Base-by-base conservation (phyloP, 306 rosid genomes). In the Medicago lupulina region DNA sequence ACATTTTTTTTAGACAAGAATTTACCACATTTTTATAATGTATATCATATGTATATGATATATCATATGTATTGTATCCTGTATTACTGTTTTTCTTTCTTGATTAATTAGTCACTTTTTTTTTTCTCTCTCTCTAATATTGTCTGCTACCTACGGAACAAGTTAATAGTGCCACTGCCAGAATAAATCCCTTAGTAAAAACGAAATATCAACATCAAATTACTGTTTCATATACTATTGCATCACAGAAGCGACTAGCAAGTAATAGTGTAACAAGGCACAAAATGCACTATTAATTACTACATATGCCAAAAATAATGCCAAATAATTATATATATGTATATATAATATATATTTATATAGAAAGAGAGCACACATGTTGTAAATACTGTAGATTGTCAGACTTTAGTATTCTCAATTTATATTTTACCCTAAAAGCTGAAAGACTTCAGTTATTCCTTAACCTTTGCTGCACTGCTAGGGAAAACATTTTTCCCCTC, bases 131-230 rank as follows among this genome's bases (percentile, higher is more conserved):
- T 15, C 17, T 61, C 19, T 19, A n/a, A n/a, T n/a, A 79, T 49
- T 66, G 38, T 75, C 69, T 71, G 82, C 54, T 49, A 79, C 75
- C 14, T 41, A 65, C 70, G 79, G 70, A 79, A 71, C 74, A 43
- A 71, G 73, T 67, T 82, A 76, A 76, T 73, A 79, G 71, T 39
- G 77, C 57, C 84, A 79, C 57, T 39, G 77, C 57, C 86, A 79
- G 67, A 55, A 70, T 79, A 70, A 18, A 81, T 78, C 75, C 73
- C 74, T 67, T 44, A 31, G 69, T 72, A 81, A 80, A 76, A 85
- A 76, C 78, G 84, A 85, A 72, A 79, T 79, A 67, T 82, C 88
- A 79, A 75, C 84, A 61, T 82, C 78, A 71, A 67, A 79, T 66
- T 39, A 76, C 85, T 81, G 81, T 76, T 65, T 74, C 19, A 40